Percentiles rank a stretch among this genome's conserved stretches.
These are phyloP conservation scores for Pisolithus tinctorius DNA, from an alignment of 768 basidiomycete species.

Conservation along the genomic window DNA sequence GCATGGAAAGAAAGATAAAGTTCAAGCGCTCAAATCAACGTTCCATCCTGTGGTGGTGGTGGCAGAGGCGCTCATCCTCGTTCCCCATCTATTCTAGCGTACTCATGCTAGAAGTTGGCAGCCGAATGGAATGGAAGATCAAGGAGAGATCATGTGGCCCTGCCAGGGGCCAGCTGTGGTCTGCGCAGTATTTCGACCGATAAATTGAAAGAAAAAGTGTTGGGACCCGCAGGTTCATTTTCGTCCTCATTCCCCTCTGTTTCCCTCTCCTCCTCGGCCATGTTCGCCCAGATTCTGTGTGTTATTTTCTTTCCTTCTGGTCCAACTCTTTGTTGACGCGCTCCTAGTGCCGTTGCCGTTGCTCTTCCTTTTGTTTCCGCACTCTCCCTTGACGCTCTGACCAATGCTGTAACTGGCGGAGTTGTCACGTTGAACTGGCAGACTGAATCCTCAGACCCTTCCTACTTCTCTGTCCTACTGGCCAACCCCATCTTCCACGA, in stretches of 20 bases:
- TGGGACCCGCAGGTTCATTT: slow-evolving; percentile 6
- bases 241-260: not conserved
- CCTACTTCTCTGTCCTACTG: slow-evolving; percentile 40
- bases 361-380: slow-evolving; percentile 41
- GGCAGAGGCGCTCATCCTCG: too few relatives aligned
- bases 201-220: too few relatives aligned
- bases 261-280: slow-evolving; percentile 22
- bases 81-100: too few relatives aligned
- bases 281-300: slow-evolving; percentile 47
- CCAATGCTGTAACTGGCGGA: slow-evolving; percentile 26
- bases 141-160: too few relatives aligned
- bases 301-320: slow-evolving; percentile 8
- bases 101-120: too few relatives aligned
- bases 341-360: slow-evolving; percentile 34
- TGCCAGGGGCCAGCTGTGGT: too few relatives aligned
- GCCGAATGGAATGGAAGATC: too few relatives aligned
- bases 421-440: slow-evolving; percentile 43
- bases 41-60: too few relatives aligned
- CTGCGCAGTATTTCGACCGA: too few relatives aligned
- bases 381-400: slow-evolving; percentile 35
- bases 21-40: too few relatives aligned
- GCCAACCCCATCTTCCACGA: slow-evolving; percentile 45
- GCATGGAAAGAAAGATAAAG: not conserved
- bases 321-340: slow-evolving; percentile 28
- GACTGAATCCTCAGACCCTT: slow-evolving; percentile 33